Evolutionary conservation across 2,329 filamentous ascomycete genomes (phyloP).

Genomic region (Arthroderma sp.): DNA sequence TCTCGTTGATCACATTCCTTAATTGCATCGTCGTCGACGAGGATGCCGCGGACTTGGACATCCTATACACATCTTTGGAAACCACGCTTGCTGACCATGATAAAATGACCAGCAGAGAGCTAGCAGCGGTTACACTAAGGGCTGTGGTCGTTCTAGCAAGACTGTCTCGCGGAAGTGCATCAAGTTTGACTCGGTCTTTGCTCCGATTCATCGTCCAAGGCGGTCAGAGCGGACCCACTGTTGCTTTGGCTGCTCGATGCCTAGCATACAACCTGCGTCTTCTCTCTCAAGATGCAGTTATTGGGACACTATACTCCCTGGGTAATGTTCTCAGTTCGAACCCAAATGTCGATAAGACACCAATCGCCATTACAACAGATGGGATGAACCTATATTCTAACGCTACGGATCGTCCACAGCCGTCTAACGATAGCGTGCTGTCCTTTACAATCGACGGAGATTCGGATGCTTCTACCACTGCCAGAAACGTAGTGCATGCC

Average conservation of each 20-base stretch:
- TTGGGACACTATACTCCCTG: constrained; percentile 90
- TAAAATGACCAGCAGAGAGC: constrained; percentile 66
- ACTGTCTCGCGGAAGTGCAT: constrained; percentile 58
- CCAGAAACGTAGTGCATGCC: constrained; percentile 83
- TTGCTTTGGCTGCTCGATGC: constrained; percentile 68
- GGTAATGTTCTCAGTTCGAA: constrained; percentile 83
- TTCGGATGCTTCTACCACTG: constrained; percentile 64
- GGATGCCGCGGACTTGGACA: constrained; percentile 64
- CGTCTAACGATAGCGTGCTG: constrained; percentile 32
- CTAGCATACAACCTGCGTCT: constrained; percentile 68
- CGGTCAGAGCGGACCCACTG: constrained; percentile 53
- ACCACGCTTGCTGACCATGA: constrained; percentile 62
- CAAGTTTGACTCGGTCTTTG: constrained; percentile 63
- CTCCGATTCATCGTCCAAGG: constrained; percentile 82
- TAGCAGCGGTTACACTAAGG: constrained; percentile 68
- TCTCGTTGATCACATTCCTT: constrained; percentile 67
- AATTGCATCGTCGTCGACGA: constrained; percentile 76
- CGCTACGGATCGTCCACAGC: constrained; percentile 31
- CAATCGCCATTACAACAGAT: constrained; percentile 9
- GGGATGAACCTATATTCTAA: constrained; percentile 33
- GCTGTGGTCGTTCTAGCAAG: constrained; percentile 71
- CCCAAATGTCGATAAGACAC: constrained; percentile 36
- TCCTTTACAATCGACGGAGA: constrained; percentile 63
- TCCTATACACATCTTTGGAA: constrained; percentile 74
- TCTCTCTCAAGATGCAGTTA: constrained; percentile 82